Conservation (phyloP, 768 basidiomycete species). For the Tricholoma furcatifolium region DNA sequence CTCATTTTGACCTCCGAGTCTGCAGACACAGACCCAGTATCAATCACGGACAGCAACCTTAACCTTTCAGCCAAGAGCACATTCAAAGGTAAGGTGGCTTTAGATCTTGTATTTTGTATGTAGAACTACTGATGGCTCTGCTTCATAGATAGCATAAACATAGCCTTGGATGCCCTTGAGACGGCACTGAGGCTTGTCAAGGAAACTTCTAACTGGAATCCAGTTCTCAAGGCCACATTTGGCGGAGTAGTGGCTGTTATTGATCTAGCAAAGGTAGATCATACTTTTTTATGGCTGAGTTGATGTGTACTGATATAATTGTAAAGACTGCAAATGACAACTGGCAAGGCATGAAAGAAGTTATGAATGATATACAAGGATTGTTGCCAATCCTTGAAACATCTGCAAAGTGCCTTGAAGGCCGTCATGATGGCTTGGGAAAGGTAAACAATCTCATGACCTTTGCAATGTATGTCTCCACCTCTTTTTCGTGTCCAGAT, state of each 20-base stretch:
- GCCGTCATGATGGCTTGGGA: background rate
- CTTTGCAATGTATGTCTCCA: background rate
- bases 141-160: background rate
- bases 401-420: background rate
- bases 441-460: background rate
- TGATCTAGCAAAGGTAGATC: background rate
- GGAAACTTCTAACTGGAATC: background rate
- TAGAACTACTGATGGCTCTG: background rate
- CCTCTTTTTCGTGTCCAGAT: background rate
- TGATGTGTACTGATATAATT: too few species aligned
- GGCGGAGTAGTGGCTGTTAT: background rate
- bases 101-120: too few species aligned
- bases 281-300: background rate
- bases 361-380: background rate
- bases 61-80: background rate
- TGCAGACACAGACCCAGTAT: background rate
- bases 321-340: background rate
- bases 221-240: background rate
- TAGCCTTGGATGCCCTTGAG: background rate
- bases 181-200: background rate
- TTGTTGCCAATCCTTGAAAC: background rate
- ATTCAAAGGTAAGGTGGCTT: background rate
- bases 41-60: background rate
- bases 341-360: background rate
- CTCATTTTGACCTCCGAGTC: background rate